Conservation (phyloP, 306 rosid species). For the Rosa lucieae region DNA sequence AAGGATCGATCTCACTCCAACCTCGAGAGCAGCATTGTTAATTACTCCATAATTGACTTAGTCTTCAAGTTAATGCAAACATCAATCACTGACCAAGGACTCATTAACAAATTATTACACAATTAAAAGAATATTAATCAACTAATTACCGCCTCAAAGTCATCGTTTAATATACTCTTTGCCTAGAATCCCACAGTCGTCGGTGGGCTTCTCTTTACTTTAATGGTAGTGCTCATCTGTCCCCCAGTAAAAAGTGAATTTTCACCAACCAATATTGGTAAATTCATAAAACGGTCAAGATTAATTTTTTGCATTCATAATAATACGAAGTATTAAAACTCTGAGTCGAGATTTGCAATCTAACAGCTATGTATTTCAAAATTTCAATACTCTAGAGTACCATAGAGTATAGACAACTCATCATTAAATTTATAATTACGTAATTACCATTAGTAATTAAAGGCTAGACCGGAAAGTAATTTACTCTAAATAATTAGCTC, state of each 20-base stretch:
- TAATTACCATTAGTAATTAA: neutral
- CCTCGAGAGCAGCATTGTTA: slow-evolving; percentile 22
- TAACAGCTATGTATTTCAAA: too few species aligned
- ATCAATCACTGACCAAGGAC: neutral
- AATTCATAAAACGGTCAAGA: neutral
- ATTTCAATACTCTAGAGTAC: too few species aligned
- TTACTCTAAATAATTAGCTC: neutral
- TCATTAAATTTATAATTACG: neutral
- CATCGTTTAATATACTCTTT: slow-evolving; percentile 6
- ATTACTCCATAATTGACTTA: slow-evolving; percentile 29
- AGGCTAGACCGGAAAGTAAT: neutral
- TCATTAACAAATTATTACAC: slow-evolving; percentile 16
- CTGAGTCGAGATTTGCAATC: too few species aligned
- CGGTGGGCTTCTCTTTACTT: slow-evolving; percentile 20
- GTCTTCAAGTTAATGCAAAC: slow-evolving; percentile 37
- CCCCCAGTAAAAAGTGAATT: neutral
- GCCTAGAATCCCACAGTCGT: slow-evolving; percentile 12
- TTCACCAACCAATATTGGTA: neutral
- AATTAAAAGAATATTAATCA: neutral
- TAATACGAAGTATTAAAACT: too few species aligned
- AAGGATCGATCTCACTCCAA: neutral
- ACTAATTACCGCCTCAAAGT: slow-evolving; percentile 5
- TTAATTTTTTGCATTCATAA: too few species aligned
- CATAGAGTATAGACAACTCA: too few species aligned
- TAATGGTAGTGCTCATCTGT: slow-evolving; percentile 2